Base-by-base conservation (phyloP, 805 yeast species). In the Isabelozyma heimii region DNA sequence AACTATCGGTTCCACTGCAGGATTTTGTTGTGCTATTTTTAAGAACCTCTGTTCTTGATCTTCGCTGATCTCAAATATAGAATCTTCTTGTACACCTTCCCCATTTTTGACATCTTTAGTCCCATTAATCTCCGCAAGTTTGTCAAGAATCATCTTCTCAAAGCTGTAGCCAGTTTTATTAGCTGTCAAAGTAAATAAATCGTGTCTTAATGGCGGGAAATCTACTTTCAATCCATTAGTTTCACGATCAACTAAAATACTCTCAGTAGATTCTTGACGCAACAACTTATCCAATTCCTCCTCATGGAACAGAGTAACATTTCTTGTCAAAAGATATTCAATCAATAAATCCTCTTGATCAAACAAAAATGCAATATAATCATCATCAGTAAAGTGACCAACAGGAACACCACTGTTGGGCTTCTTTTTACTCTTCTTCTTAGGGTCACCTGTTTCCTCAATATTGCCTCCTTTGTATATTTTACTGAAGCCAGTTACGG, bases 301-400 rank as follows among this genome's bases (percentile, higher is more conserved):
- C 44, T 63, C 69, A 49, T 73, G 78, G 42, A 67, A 59, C 9
- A 53, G 47, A 4, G 78, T 72, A 30, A 67, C 48, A 16, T 65
- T 66, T 10, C 60, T 54, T 4, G 69, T 58, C 24, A 59, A 47
- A 14, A 63, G 52, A 48, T 60, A 72, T 42, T 67, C 70, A 37
- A 60, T 48, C 41, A 71, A 60, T 20, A 67, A 44, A 4, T 64
- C 67, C 40, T 63, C 63, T 46, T 64, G 57, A 8, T 53, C 56
- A 40, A 60, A 49, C 12, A 73, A 58, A 9, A 60, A 61, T 24
- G 61, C 50, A 13, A 66, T 37, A 37, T 65, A 72, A 8, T 61
- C 60, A 9, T 62, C 61, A 3, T 56, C 56, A n/a, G 52, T 37
- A 13, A 54, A 49, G 17, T 53, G 49, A 12, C 41, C 17, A 8